Conservation (phyloP, 2,329 filamentous ascomycete genomes). For the Apiospora hydei region DNA sequence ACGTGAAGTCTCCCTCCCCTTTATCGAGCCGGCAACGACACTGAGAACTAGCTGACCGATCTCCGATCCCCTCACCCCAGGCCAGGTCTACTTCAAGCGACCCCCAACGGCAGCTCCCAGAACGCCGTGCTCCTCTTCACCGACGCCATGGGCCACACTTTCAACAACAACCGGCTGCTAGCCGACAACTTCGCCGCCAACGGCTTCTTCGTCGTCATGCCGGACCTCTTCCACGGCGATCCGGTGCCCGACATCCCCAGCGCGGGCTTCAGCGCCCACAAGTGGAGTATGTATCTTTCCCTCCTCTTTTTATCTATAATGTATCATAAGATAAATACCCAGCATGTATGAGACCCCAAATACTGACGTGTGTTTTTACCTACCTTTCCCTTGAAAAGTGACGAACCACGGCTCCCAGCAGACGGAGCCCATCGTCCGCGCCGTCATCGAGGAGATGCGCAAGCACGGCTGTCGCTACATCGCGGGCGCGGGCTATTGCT, state of each 20-base stretch:
- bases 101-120: conserved; percentile 48
- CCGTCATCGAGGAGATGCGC: conserved; percentile 40
- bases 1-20: background rate
- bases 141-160: conserved; percentile 65
- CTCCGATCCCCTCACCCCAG: background rate
- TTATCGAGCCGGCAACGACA: background rate
- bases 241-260: conserved; percentile 52
- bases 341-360: too few species aligned
- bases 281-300: conserved; percentile 38
- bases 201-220: conserved; percentile 67
- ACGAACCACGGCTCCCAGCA: conserved; percentile 39
- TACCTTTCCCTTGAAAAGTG: background rate
- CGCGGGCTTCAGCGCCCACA: conserved; percentile 44
- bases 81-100: conserved; percentile 19
- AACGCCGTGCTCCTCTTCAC: conserved; percentile 63
- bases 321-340: background rate
- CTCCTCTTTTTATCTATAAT: background rate
- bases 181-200: conserved; percentile 69
- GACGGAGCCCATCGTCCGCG: conserved; percentile 43
- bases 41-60: background rate
- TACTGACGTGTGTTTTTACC: background rate
- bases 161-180: conserved; percentile 50
- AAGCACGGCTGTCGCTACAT: conserved; percentile 43
- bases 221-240: conserved; percentile 67
- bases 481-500: conserved; percentile 53